Evolutionary conservation across 495 filamentous ascomycete species (phyloP), one percentile per base, ranked within the genome.

Genomic region (Talaromyces thailandensis): DNA sequence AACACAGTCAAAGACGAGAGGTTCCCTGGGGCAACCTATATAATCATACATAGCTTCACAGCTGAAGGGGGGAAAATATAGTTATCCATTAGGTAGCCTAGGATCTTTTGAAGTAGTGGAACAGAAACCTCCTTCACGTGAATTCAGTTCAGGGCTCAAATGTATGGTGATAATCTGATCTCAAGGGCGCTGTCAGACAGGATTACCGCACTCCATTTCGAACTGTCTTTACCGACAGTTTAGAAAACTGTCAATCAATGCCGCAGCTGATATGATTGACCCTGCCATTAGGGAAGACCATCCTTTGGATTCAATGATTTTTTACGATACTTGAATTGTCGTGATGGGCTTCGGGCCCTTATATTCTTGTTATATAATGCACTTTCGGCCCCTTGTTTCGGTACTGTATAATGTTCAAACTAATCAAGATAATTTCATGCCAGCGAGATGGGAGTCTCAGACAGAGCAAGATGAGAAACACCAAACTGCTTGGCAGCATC

Each of bases 401-500:
- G 40, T 18, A 45, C 18, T 18, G 8, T 45, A 8, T 45, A 14
- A 45, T 45, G 2, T 2, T 18, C 40, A 45, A 45, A 45, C 11
- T 18, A 45, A 45, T 45, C 3, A 45, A 14, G 12, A 45, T 3
- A 45, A 45, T 9, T 45, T 45, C 40, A 45, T 45, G 11, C 40
- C 40, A 45, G 18, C 3, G 40, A 45, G 18, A 63, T 35, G 1
- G 64, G 64, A 8, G n/a, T 56, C 40, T 62, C 61, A 6, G 64
- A 65, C 8, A 65, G 35, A n/a, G 28, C 5, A 37, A 65, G 28
- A 29, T 40, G 40, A 37, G 56, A 21, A 52, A 66, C 31, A n/a
- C 61, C 64, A 63, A 61, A 63, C 40, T 66, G 8, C 61, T 56
- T 57, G 3, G 64, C 64, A 11, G 62, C 28, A 37, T 66, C 56